A percentile compares a stretch with the other conserved stretches of the same genome.
phyloP scores from a whole-genome alignment of 768 basidiomycete genomes.

The Royoungia palumana region DNA sequence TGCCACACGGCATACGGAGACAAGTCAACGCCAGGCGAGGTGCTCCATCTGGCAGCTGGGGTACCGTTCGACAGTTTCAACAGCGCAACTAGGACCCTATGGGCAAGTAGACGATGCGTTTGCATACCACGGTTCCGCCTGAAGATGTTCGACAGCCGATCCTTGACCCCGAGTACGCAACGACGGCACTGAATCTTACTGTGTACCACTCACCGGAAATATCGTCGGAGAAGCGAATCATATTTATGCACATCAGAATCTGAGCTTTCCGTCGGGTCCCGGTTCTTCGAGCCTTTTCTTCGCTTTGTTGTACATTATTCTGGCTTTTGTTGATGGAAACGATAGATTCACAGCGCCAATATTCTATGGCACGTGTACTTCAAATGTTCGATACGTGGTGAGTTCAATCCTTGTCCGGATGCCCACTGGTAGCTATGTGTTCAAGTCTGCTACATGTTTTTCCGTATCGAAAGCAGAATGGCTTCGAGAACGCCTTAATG shows the following conservation, averaged over 20 bases:
- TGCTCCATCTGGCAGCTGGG: neutral
- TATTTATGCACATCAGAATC: neutral
- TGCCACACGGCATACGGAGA: neutral
- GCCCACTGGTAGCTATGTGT: too few relatives aligned
- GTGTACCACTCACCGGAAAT: neutral
- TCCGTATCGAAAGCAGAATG: too few relatives aligned
- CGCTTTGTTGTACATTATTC: too few relatives aligned
- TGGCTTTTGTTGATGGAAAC: too few relatives aligned
- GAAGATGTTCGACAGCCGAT: constrained; percentile 10
- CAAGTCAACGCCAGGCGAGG: neutral
- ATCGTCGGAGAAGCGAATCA: neutral
- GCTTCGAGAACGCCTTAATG: too few relatives aligned
- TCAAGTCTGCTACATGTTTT: too few relatives aligned
- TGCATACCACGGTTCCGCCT: neutral
- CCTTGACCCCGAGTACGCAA: neutral
- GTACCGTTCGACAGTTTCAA: neutral
- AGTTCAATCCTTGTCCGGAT: too few relatives aligned
- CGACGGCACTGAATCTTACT: neutral
- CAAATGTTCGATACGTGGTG: too few relatives aligned
- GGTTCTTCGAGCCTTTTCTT: too few relatives aligned
- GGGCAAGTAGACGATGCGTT: neutral
- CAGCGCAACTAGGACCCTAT: neutral
- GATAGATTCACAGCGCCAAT: too few relatives aligned
- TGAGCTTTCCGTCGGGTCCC: too few relatives aligned
- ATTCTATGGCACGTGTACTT: too few relatives aligned